A percentile compares a stretch with the other conserved stretches of the same genome.
These are phyloP conservation scores for Penicillium hesseltinei DNA, from an alignment of 2,329 filamentous ascomycete genomes.

Conservation along the genomic window DNA sequence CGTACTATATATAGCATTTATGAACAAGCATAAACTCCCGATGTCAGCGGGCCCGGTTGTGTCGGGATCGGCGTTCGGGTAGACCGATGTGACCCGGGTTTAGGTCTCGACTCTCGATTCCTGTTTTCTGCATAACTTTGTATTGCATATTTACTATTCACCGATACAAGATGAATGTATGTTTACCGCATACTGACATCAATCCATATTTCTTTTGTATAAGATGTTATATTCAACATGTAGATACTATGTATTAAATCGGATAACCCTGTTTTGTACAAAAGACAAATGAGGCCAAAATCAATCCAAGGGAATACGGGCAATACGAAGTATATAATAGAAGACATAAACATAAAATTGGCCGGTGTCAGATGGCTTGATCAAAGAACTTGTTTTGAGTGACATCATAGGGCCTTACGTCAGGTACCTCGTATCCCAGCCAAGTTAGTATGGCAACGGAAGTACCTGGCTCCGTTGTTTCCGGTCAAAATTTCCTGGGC, in stretches of 20 bases:
- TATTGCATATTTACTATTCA: neutral
- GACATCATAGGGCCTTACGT: constrained; percentile 30
- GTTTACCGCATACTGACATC: neutral
- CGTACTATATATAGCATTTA: neutral
- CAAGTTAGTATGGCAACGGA: constrained; percentile 17
- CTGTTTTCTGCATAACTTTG: neutral
- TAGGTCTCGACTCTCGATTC: neutral
- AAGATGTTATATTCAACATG: neutral
- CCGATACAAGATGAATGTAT: neutral
- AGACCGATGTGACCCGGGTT: neutral
- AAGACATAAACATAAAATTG: neutral
- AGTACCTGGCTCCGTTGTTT: constrained; percentile 23
- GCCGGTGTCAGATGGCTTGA: neutral
- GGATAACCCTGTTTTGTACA: neutral
- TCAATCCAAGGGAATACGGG: neutral
- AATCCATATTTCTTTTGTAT: neutral
- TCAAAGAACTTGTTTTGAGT: constrained; percentile 9
- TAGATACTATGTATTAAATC: neutral
- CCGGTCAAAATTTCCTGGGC: constrained; percentile 14
- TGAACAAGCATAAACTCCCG: neutral
- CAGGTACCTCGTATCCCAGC: constrained; percentile 20
- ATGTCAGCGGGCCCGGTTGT: neutral
- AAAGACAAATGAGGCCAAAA: neutral
- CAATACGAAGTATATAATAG: neutral
- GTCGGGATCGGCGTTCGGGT: constrained; percentile 4